Percentiles rank a stretch among this genome's conserved stretches.
phyloP scores from a whole-genome alignment of 352 stramenopile species.

The Albugo candida region DNA sequence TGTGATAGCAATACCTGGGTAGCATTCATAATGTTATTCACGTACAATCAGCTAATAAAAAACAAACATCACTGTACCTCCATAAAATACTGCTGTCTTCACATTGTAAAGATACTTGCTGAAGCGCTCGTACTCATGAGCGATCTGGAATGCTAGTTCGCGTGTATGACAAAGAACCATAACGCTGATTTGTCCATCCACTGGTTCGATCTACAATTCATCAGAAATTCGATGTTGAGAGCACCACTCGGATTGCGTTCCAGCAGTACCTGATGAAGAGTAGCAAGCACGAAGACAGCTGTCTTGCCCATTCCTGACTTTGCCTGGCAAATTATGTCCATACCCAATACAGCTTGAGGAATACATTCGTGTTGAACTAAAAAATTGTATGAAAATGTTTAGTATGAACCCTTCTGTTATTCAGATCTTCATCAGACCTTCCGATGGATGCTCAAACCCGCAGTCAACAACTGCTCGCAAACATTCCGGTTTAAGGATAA shows the following conservation, averaged over 20 bases:
- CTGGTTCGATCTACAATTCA: slow-evolving; percentile 59
- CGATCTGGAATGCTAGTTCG: slow-evolving; percentile 99
- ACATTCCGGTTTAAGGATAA: slow-evolving; percentile 98
- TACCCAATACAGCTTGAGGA: slow-evolving; percentile 97
- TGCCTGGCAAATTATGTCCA: slow-evolving; percentile 99
- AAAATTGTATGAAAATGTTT: not conserved
- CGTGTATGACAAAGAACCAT: slow-evolving; percentile 98
- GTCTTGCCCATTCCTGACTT: slow-evolving; percentile 99
- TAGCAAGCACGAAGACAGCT: slow-evolving; percentile 98
- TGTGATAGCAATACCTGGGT: slow-evolving; percentile 78
- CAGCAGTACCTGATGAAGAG: slow-evolving; percentile 90
- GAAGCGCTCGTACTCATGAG: slow-evolving; percentile 99
- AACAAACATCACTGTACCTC: slow-evolving; percentile 26
- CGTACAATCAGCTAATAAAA: not conserved
- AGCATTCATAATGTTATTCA: slow-evolving; percentile 1
- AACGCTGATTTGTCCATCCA: slow-evolving; percentile 87
- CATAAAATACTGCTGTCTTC: slow-evolving; percentile 96
- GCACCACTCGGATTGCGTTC: not conserved
- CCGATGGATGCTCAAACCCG: slow-evolving; percentile 99
- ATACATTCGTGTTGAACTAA: slow-evolving; percentile 98
- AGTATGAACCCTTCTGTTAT: not conserved
- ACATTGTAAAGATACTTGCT: slow-evolving; percentile 96
- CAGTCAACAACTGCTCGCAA: slow-evolving; percentile 97
- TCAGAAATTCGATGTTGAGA: not conserved
- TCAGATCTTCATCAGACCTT: slow-evolving; percentile 55